Conservation (phyloP, 768 basidiomycete genomes). For the Mycena vulgaris region DNA sequence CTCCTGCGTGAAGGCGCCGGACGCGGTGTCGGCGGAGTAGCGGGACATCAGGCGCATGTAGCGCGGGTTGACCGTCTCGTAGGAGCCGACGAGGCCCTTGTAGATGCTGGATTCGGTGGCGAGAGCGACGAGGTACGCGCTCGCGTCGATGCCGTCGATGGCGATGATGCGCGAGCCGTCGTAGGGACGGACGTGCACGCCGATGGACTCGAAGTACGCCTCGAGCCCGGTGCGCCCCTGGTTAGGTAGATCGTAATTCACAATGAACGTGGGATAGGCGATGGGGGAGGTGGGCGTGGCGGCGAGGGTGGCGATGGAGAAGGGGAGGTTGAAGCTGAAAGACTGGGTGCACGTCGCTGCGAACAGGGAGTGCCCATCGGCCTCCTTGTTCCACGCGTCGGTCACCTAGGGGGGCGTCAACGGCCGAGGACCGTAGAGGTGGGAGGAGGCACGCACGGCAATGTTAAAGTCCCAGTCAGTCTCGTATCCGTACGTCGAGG, state of each 20-base stretch:
- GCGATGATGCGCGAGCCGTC: slow-evolving; percentile 33
- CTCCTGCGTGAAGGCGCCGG: slow-evolving; percentile 37
- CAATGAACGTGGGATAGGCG: slow-evolving; percentile 38
- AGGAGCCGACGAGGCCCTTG: slow-evolving; percentile 37
- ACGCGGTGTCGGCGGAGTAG: slow-evolving; percentile 36
- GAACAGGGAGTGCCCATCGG: slow-evolving; percentile 35
- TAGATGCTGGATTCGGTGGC: slow-evolving; percentile 35
- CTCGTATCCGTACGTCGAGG: slow-evolving; percentile 6
- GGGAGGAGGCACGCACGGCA: slow-evolving; percentile 15
- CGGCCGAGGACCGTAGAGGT: too few species aligned
- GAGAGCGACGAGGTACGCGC: slow-evolving; percentile 23
- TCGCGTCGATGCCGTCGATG: slow-evolving; percentile 35
- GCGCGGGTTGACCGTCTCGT: slow-evolving; percentile 33
- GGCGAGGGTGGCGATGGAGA: slow-evolving; percentile 39
- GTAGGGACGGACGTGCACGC: slow-evolving; percentile 31
- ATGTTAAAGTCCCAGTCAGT: slow-evolving; percentile 39
- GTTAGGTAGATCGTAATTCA: slow-evolving; percentile 39
- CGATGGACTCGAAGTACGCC: slow-evolving; percentile 29
- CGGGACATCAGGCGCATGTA: slow-evolving; percentile 37
- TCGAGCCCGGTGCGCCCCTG: slow-evolving; percentile 33
- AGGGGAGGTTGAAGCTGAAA: slow-evolving; percentile 36
- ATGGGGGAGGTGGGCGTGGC: neutral
- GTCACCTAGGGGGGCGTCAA: slow-evolving; percentile 17
- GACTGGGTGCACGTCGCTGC: slow-evolving; percentile 29
- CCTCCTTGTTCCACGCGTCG: slow-evolving; percentile 36